Base-by-base conservation (phyloP, 2,329 filamentous ascomycete genomes). In the Neofusicoccum ribis region DNA sequence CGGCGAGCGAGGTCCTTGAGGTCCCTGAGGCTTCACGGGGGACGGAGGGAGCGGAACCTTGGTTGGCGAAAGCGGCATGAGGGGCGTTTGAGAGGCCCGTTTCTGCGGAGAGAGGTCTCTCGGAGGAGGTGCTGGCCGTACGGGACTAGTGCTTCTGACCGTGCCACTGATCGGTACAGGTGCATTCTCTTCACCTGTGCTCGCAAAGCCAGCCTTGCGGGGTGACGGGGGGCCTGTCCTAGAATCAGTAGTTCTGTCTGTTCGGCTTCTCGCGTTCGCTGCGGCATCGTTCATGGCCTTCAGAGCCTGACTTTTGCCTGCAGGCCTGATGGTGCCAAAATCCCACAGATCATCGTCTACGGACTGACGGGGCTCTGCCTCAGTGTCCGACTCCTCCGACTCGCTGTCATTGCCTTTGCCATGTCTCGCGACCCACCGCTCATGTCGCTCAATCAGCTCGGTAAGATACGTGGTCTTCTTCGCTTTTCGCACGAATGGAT, bases 381-480 rank as follows among this genome's bases (percentile, higher is more conserved):
- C 71, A 8, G 67, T 69, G 20, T 76, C 72, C 41, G 83, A 78
- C 54, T 75, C 74, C 15, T 83, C 77, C 20, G 81, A 79, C 12
- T 83, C 82, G 36, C 46, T 52, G 31, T 86, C 84, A 7, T 92
- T 90, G 1, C 78, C 67, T 14, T 91, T 87, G 14, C 88, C 86
- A 39, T 88, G 86, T 5, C 89, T 90, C 27, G 91, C 89, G 63
- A 91, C 88, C 92, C 93, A 99, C 67, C 93, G 87, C 74, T 90
- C 91, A 72, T 96, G 88, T 62, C 95, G 86, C 76, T 97, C 93
- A 72, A 99, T 98, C 64, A 99, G 82, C 78, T 99, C 95, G 1
- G 95, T 98, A 47, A 99, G 82, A 75, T 97, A 97, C n/a, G 90
- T 95, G 0, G 93, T 97, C 80, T 94, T 95, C 81, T 97, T 98